Evolutionary conservation across 2,329 filamentous ascomycete genomes (phyloP).

Genomic region (Ophiostoma fasciatum): DNA sequence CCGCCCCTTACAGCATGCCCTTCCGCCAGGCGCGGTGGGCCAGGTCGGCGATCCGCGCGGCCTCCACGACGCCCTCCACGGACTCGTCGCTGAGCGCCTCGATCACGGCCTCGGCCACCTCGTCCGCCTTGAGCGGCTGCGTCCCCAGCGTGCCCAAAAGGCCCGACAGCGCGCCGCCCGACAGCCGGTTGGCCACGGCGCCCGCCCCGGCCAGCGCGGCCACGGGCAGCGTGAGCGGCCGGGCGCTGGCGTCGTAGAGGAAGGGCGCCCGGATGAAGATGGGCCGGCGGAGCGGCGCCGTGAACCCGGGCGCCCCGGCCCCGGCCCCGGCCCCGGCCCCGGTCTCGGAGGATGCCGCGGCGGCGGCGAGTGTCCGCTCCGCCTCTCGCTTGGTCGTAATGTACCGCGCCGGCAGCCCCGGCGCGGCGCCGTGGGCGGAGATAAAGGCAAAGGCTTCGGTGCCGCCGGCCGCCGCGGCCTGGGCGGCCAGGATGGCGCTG

Average conservation of each 20-base stretch:
- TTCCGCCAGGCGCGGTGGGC: conserved; percentile 77
- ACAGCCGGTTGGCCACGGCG: conserved; percentile 59
- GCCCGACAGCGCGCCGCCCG: conserved; percentile 59
- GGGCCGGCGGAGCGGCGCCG: conserved; percentile 49
- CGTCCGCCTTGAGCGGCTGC: conserved; percentile 77
- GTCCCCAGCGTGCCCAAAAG: conserved; percentile 71
- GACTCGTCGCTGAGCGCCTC: conserved; percentile 66
- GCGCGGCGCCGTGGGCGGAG: conserved; percentile 74
- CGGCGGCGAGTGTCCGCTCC: conserved; percentile 32
- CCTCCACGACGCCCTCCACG: conserved; percentile 62
- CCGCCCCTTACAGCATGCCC: conserved; percentile 57
- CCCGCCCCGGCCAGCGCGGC: conserved; percentile 64
- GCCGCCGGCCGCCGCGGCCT: conserved; percentile 51
- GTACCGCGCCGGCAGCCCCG: conserved; percentile 71
- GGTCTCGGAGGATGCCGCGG: conserved; percentile 38
- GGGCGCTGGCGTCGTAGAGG: conserved; percentile 67
- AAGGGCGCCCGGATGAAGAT: conserved; percentile 79
- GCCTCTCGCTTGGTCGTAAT: conserved; percentile 86
- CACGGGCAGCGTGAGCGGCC: conserved; percentile 71
- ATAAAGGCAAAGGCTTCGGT: conserved; percentile 70
- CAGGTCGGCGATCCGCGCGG: conserved; percentile 65
- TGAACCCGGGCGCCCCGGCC: conserved; percentile 46
- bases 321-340: not conserved
- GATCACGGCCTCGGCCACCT: conserved; percentile 78
- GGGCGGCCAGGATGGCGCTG: conserved; percentile 67